Evolutionary conservation across 768 basidiomycete species (phyloP).

Genomic region (Russula lepida): DNA sequence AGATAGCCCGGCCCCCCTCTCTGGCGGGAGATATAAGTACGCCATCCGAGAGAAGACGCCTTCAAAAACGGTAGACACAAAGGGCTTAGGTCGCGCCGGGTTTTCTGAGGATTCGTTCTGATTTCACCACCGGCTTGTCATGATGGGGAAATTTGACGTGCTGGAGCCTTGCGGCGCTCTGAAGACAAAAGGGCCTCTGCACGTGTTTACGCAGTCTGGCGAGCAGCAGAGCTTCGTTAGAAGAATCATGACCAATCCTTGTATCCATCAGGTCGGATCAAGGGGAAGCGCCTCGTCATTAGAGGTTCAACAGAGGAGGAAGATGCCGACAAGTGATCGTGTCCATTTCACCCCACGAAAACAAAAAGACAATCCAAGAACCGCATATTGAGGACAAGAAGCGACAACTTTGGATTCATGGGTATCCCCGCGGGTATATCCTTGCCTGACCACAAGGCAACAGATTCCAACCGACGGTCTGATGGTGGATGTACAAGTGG

Average conservation of each 20-base stretch:
- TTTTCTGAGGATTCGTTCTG: conserved; percentile 14
- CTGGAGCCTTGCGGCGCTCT: conserved; percentile 18
- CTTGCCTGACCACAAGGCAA: conserved; percentile 2
- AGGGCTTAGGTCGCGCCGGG: conserved; percentile 14
- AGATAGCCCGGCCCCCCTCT: conserved; percentile 9
- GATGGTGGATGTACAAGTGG: conserved; percentile 6
- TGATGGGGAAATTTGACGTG: conserved; percentile 18
- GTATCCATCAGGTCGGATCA: conserved; percentile 14
- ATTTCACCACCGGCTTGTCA: conserved; percentile 13
- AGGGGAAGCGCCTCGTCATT: conserved; percentile 13
- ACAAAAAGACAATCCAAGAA: conserved; percentile 18
- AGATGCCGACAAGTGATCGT: conserved; percentile 17
- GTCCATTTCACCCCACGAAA: conserved; percentile 16
- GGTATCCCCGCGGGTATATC: conserved; percentile 19
- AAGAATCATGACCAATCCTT: conserved; percentile 14
- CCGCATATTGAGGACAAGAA: conserved; percentile 9
- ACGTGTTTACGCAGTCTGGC: conserved; percentile 11
- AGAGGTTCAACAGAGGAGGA: conserved; percentile 8
- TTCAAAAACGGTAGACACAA: conserved; percentile 18
- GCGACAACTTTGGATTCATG: conserved; percentile 4
- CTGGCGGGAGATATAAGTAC: conserved; percentile 7
- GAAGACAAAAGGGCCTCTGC: conserved; percentile 9
- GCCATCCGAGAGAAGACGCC: conserved; percentile 3
- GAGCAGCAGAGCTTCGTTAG: conserved; percentile 8
- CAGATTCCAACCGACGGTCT: conserved; percentile 9